Percentiles rank a stretch among this genome's conserved stretches.
Evolutionary conservation across 2,329 filamentous ascomycete genomes (phyloP).

Genomic region (Epichloe hybrida): DNA sequence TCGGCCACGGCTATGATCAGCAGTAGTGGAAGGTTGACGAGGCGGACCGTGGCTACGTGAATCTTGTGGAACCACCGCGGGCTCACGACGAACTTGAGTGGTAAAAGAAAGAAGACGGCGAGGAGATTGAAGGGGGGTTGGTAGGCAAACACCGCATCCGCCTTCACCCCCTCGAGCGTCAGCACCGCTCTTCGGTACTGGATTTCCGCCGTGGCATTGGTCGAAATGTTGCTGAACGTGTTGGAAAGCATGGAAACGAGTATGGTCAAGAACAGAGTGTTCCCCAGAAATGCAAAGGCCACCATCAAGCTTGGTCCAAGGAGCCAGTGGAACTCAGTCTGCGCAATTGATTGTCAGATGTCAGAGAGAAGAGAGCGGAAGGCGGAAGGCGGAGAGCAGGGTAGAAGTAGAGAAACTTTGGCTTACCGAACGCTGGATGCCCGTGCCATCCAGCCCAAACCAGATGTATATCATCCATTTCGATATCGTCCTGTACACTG

Average conservation of each 20-base stretch:
- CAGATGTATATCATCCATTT: conserved; percentile 93
- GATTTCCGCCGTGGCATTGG: conserved; percentile 69
- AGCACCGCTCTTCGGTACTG: conserved; percentile 70
- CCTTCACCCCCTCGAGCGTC: conserved; percentile 72
- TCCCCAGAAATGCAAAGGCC: conserved; percentile 72
- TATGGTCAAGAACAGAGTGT: conserved; percentile 80
- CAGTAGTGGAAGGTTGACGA: conserved; percentile 63
- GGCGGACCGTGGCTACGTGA: conserved; percentile 62
- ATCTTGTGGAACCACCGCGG: conserved; percentile 84
- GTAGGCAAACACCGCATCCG: conserved; percentile 71
- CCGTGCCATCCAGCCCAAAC: conserved; percentile 70
- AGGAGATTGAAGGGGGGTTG: conserved; percentile 74
- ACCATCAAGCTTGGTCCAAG: conserved; percentile 71
- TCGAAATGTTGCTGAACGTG: conserved; percentile 66
- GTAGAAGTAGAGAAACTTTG: neutral
- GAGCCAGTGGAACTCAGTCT: conserved; percentile 64
- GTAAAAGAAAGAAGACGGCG: conserved; percentile 59
- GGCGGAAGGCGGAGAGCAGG: too few relatives aligned
- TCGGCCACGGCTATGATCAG: conserved; percentile 59
- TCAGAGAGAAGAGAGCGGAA: neutral
- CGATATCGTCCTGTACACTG: conserved; percentile 44
- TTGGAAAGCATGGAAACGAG: conserved; percentile 77
- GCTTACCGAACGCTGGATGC: conserved; percentile 42
- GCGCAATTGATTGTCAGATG: neutral
- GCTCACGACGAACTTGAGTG: conserved; percentile 64